Evolutionary conservation across 148 eudicot species (phyloP), one percentile per base, ranked within the genome.

Genomic region (Cornus suecica): DNA sequence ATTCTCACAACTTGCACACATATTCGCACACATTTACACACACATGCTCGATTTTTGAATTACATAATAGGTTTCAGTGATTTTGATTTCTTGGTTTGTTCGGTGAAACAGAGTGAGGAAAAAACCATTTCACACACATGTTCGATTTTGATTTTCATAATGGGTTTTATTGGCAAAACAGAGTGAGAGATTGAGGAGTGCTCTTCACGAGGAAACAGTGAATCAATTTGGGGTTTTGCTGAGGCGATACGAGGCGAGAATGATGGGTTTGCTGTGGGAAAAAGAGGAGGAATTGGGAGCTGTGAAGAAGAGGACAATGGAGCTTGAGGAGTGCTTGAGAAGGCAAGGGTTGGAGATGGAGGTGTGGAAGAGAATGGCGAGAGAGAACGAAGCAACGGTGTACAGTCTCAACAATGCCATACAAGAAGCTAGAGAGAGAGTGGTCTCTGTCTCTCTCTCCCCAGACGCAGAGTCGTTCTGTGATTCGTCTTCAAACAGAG

Each of bases 321-420:
- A 86, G 77, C 81, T 90, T 27, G 80, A 87, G 30, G 72, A 82
- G 0, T 78, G 71, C 71, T 37, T 87, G 60, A 64, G 26, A 18
- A 80, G 41, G 29, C 73, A 77, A 3, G 88, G 86, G 41, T 48
- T 70, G 42, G 90, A 90, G 73, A 63, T 54, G 60, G 69, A 82
- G 79, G 66, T 45, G 0, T 87, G 90, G 89, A 66, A 87, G 83
- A 82, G 73, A 74, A 75, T 66, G 61, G 89, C 88, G 1, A 82
- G 15, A 25, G 87, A 89, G 66, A 82, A 70, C 24, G 89, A 87
- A 75, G 66, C 84, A 2, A 69, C 48, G 48, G 72, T 84, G 9
- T 42, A 32, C 2, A 66, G 74, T 10, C 83, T 89, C 4, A 80
- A 71, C 56, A 84, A 74, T 65, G 77, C 76, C 75, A 29, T 87